Conservation (phyloP, 306 rosid species). For the Cucumis sativus region DNA sequence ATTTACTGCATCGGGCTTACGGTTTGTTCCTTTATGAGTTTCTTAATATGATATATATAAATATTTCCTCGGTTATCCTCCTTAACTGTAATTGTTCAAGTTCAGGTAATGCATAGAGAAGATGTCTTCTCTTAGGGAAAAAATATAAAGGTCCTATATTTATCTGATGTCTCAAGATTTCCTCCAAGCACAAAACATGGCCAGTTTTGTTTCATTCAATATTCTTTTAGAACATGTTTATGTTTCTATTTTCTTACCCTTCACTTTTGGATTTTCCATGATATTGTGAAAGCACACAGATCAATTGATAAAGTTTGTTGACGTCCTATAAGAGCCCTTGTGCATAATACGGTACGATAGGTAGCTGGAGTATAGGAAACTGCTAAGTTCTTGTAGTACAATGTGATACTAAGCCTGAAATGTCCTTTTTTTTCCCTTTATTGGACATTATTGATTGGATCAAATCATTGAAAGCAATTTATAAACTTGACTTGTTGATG, state of each 20-base stretch:
- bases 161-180: conserved; percentile 89
- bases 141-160: conserved; percentile 60
- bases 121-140: conserved; percentile 85
- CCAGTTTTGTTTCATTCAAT: conserved; percentile 15
- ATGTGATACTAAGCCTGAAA: background rate
- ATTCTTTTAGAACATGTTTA: background rate
- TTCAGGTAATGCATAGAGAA: conserved; percentile 92
- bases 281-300: background rate
- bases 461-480: background rate
- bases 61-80: background rate
- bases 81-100: conserved; percentile 14
- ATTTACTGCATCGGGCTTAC: conserved; percentile 69
- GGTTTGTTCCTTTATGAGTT: conserved; percentile 82
- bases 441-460: background rate
- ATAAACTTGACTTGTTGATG: background rate
- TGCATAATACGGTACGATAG: background rate
- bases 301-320: background rate
- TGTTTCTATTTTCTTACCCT: background rate
- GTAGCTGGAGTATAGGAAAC: background rate
- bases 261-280: background rate
- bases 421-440: background rate
- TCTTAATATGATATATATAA: conserved; percentile 7
- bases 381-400: background rate
- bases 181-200: conserved; percentile 72
- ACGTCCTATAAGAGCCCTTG: background rate